Evolutionary conservation across 345 rosid species (phyloP).

Genomic region (Cardamine resedifolia): DNA sequence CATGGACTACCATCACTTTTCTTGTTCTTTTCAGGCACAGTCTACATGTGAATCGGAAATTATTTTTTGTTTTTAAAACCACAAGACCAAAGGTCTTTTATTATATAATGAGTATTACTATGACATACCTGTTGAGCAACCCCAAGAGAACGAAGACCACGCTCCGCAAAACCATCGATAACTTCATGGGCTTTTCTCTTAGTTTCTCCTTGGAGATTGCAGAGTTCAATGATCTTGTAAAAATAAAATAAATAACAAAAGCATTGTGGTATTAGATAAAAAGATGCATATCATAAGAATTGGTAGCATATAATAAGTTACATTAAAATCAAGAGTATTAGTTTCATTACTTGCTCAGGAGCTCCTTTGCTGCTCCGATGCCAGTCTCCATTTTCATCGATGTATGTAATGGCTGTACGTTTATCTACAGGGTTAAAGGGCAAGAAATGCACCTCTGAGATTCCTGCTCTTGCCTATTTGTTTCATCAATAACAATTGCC

Average conservation of each 20-base stretch:
- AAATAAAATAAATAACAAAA: background rate
- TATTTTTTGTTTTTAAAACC: background rate
- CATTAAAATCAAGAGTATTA: background rate
- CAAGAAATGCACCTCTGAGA: slow-evolving; percentile 84
- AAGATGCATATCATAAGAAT: background rate
- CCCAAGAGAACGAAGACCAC: slow-evolving; percentile 84
- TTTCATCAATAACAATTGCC: background rate
- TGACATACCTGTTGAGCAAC: slow-evolving; percentile 70
- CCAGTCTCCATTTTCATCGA: slow-evolving; percentile 70
- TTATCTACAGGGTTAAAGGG: slow-evolving; percentile 95
- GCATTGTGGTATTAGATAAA: background rate
- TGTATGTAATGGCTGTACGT: slow-evolving; percentile 91
- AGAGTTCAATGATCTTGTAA: slow-evolving; percentile 71
- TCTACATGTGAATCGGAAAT: slow-evolving; percentile 32
- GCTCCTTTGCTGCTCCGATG: slow-evolving; percentile 89
- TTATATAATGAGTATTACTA: background rate
- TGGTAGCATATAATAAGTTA: background rate
- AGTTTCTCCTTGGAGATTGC: slow-evolving; percentile 57
- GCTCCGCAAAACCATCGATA: slow-evolving; percentile 68
- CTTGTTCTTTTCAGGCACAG: slow-evolving; percentile 66
- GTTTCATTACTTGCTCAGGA: slow-evolving; percentile 70
- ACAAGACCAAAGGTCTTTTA: background rate
- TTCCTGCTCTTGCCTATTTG: slow-evolving; percentile 77
- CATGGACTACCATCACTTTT: slow-evolving; percentile 73
- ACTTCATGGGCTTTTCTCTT: slow-evolving; percentile 54